Evolutionary conservation across 306 rosid genomes (phyloP), one percentile per base, ranked within the genome.

Genomic region (Lathyrus aphaca): DNA sequence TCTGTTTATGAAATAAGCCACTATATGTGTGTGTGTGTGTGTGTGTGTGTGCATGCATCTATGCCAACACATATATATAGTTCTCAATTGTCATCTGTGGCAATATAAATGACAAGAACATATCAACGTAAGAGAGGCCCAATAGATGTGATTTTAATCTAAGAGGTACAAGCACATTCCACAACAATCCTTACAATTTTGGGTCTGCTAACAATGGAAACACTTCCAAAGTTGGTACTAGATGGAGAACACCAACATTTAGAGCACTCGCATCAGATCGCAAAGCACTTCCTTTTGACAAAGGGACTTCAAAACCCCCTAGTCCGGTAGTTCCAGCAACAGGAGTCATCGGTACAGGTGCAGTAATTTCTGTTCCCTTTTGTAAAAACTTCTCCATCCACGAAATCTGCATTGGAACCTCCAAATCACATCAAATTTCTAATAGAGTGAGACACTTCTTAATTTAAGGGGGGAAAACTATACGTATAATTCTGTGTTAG

Each of bases 361-460:
- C 99, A 73, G 93, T 89, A 74, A 95, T 95, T 86, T 95, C 99
- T 65, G 91, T 95, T 71, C 99, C 97, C 78, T 80, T 91, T 72
- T 15, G 92, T 72, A 91, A 71, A 82, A 95, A 91, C 83, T 95
- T 95, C 81, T 91, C 99, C 97, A 95, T 95, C 99, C 99, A 95
- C 5, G 99, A 91, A 79, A 95, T 95, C 99, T 95, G 82, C 71
- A 82, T 50, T 42, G 66, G 72, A 64, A 54, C 50, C 68, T 45
- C 68, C 51, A 58, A 19, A 75, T 66, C 74, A 56, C 19, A 15
- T 16, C n/a, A 45, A 64, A 43, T 8, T 61, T 58, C 76, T 39
- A 63, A 63, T 10, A 27, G 64, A 73, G 48, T 35, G 61, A 35
- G 68, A 10, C 59, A 49, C 66, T 18, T 53, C 25, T 4, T 5